Conservation (phyloP, 2,329 filamentous ascomycete genomes). For the Zalaria sp. region DNA sequence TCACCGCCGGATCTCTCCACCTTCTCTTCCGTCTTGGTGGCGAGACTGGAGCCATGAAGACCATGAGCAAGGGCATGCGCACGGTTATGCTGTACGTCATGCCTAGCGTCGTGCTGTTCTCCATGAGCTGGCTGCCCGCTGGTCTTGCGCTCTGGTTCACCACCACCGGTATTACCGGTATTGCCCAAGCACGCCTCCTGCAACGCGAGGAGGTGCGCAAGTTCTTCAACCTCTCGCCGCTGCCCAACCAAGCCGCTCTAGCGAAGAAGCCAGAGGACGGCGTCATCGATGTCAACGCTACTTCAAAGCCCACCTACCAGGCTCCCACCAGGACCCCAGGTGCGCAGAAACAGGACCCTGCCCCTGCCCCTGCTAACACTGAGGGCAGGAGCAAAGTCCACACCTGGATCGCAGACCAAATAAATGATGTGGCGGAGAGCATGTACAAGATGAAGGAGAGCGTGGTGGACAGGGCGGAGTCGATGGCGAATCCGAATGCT, state of each 20-base stretch:
- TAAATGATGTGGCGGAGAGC: slow-evolving; percentile 5
- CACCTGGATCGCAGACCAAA: slow-evolving; percentile 1
- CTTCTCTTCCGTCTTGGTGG: slow-evolving; percentile 28
- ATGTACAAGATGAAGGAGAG: slow-evolving; percentile 1
- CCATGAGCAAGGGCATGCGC: slow-evolving; percentile 17
- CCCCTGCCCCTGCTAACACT: background rate
- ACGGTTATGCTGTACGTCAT: slow-evolving; percentile 32
- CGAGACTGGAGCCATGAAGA: slow-evolving; percentile 27
- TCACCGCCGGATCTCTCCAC: slow-evolving; percentile 20
- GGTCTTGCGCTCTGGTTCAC: slow-evolving; percentile 51
- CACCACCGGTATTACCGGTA: slow-evolving; percentile 24
- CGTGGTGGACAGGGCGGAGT: background rate
- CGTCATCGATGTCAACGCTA: slow-evolving; percentile 8
- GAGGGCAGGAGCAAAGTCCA: slow-evolving; percentile 1
- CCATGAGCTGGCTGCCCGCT: slow-evolving; percentile 42
- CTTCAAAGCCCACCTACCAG: slow-evolving; percentile 4
- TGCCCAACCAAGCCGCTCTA: slow-evolving; percentile 5
- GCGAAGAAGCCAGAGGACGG: background rate
- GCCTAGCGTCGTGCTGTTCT: slow-evolving; percentile 36
- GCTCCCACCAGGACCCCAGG: slow-evolving; percentile 2
- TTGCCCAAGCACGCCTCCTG: slow-evolving; percentile 24
- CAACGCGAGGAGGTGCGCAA: slow-evolving; percentile 21
- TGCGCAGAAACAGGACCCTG: background rate
- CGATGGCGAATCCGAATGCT: background rate
- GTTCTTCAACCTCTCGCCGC: slow-evolving; percentile 23